Percentiles rank a stretch among this genome's conserved stretches.
These are phyloP conservation scores for Sarocladium strictum DNA, from an alignment of 2,329 filamentous ascomycete species.

Conservation along the genomic window DNA sequence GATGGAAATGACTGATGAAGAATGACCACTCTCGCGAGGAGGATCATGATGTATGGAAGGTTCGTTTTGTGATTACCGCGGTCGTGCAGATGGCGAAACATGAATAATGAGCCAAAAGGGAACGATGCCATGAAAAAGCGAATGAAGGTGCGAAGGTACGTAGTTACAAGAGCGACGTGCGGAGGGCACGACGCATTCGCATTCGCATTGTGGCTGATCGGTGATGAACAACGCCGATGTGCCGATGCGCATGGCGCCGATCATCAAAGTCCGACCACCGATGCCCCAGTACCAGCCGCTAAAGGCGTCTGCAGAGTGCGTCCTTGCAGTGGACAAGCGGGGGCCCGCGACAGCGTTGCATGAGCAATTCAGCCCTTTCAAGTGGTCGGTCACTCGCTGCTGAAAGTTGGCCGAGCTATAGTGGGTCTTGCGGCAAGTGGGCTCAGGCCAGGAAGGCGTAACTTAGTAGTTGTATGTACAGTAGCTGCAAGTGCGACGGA, in stretches of 20 bases:
- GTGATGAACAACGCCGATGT: neutral
- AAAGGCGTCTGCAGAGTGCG: too few relatives aligned
- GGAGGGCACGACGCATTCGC: neutral
- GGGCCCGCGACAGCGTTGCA: too few relatives aligned
- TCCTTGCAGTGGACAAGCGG: too few relatives aligned
- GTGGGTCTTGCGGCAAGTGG: neutral
- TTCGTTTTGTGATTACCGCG: too few relatives aligned
- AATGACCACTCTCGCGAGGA: too few relatives aligned
- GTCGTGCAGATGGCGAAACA: slow-evolving; percentile 8
- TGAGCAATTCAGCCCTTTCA: neutral
- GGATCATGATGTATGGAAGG: too few relatives aligned
- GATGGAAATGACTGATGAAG: slow-evolving; percentile 53
- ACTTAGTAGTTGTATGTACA: too few relatives aligned
- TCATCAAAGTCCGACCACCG: neutral
- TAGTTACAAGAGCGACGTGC: neutral
- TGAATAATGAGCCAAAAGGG: neutral
- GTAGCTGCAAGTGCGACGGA: too few relatives aligned
- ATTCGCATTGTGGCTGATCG: neutral
- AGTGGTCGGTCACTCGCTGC: neutral
- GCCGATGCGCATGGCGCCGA: neutral
- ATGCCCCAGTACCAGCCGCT: too few relatives aligned
- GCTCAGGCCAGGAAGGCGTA: too few relatives aligned
- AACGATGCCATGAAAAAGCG: neutral
- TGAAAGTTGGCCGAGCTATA: neutral
- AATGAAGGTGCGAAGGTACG: neutral